Conservation (phyloP, 163 green algal genomes). For the Volvox carteri region DNA sequence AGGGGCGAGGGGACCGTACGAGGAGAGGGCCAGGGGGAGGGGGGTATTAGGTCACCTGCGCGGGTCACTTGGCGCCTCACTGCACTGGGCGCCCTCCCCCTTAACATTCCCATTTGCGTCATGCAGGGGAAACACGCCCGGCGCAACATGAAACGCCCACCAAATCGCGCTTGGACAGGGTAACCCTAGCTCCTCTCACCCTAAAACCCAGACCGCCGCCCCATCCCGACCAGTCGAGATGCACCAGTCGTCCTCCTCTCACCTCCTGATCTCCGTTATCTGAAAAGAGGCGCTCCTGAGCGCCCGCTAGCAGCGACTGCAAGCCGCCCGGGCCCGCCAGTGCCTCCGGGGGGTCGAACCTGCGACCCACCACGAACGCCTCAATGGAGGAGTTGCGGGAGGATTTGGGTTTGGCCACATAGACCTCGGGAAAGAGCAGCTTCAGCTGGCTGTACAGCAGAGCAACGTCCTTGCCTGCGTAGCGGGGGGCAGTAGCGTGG, state of each 20-base stretch:
- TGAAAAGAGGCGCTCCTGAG: background rate
- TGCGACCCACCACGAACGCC: conserved; percentile 96
- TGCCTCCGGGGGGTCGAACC: conserved; percentile 78
- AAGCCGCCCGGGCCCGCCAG: conserved; percentile 17
- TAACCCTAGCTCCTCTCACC: too few relatives aligned
- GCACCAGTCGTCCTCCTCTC: too few relatives aligned
- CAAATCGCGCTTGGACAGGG: too few relatives aligned
- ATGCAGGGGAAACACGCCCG: too few relatives aligned
- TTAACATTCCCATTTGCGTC: too few relatives aligned
- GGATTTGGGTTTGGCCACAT: conserved; percentile 94
- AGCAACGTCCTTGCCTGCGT: conserved; percentile 87
- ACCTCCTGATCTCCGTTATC: background rate
- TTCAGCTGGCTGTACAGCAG: conserved; percentile 96
- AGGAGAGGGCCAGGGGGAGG: background rate
- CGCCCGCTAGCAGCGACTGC: conserved; percentile 35
- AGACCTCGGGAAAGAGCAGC: conserved; percentile 92
- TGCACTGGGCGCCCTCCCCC: too few relatives aligned
- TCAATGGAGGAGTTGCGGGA: conserved; percentile 96
- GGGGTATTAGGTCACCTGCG: too few relatives aligned
- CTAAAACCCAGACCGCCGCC: too few relatives aligned
- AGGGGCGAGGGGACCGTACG: background rate
- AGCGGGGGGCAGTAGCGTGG: background rate
- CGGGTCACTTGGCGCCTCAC: too few relatives aligned
- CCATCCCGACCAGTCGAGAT: too few relatives aligned
- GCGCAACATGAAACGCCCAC: too few relatives aligned